A percentile compares a stretch with the other conserved stretches of the same genome.
Evolutionary conservation across 2,329 filamentous ascomycete species (phyloP).

Genomic region (Exophiala sp.): DNA sequence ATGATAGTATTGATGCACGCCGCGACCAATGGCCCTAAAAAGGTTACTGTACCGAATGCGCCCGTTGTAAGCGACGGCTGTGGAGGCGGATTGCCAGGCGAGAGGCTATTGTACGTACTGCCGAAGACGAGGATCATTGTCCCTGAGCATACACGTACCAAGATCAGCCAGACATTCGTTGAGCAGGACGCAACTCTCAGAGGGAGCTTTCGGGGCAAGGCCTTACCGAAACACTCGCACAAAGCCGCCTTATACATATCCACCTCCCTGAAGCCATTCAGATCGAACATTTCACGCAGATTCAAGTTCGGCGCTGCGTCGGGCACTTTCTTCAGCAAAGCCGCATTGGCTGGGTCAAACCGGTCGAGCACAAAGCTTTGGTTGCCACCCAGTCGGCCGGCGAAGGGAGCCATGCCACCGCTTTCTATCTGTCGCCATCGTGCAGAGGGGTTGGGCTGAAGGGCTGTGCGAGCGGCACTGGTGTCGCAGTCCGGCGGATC

Average conservation of each 20-base stretch:
- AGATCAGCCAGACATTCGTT: not conserved
- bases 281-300: constrained; percentile 35
- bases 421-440: not conserved
- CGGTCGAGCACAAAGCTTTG: constrained; percentile 36
- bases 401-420: constrained; percentile 28
- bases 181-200: not conserved
- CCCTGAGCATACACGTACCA: constrained; percentile 2
- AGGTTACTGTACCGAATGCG: constrained; percentile 31
- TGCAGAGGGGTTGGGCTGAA: not conserved
- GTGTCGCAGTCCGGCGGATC: not conserved
- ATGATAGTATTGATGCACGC: constrained; percentile 41
- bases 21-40: constrained; percentile 34
- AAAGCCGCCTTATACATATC: constrained; percentile 42
- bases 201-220: too few relatives aligned
- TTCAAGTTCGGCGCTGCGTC: constrained; percentile 44
- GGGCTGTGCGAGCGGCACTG: not conserved
- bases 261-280: constrained; percentile 34
- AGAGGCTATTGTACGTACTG: constrained; percentile 23
- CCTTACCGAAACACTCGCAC: constrained; percentile 39
- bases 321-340: constrained; percentile 34
- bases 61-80: constrained; percentile 24
- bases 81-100: constrained; percentile 14
- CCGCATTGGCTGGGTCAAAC: constrained; percentile 31
- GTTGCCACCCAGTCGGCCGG: constrained; percentile 38
- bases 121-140: constrained; percentile 31